These are phyloP conservation scores for Cucurbita pepo DNA, from an alignment of 306 rosid species.

Conservation along the genomic window DNA sequence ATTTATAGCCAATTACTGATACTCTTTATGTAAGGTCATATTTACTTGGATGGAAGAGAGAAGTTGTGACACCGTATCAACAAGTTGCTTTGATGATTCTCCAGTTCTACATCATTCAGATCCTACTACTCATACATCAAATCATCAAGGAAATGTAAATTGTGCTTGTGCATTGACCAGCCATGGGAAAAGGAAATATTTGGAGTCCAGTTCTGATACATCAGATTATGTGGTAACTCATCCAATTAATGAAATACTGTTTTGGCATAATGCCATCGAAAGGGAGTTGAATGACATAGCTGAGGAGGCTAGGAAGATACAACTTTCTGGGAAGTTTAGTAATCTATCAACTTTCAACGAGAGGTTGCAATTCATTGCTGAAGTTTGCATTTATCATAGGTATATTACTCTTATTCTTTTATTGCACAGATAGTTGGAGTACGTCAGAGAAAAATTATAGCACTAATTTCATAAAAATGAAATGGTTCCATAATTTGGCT, in stretches of 20 bases:
- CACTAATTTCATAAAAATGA: background rate
- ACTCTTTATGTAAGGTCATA: slow-evolving; percentile 56
- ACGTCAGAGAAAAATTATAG: background rate
- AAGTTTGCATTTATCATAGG: slow-evolving; percentile 99
- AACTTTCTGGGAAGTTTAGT: slow-evolving; percentile 57
- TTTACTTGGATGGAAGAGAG: slow-evolving; percentile 85
- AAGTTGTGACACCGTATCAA: slow-evolving; percentile 13
- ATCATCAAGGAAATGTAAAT: slow-evolving; percentile 25
- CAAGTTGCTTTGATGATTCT: slow-evolving; percentile 30
- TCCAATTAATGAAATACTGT: slow-evolving; percentile 87
- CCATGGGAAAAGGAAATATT: slow-evolving; percentile 70
- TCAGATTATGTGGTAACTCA: slow-evolving; percentile 39
- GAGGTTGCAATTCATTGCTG: slow-evolving; percentile 88
- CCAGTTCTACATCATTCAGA: slow-evolving; percentile 19
- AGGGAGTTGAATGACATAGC: slow-evolving; percentile 82
- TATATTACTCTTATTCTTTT: slow-evolving; percentile 12
- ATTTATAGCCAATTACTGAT: slow-evolving; percentile 5
- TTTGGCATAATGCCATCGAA: slow-evolving; percentile 95
- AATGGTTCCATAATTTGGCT: background rate
- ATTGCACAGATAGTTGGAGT: background rate
- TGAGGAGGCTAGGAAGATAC: slow-evolving; percentile 31
- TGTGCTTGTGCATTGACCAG: slow-evolving; percentile 43
- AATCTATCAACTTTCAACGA: slow-evolving; percentile 74
- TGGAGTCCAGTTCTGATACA: slow-evolving; percentile 39
- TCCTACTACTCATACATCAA: slow-evolving; percentile 28